Conservation (phyloP, 768 basidiomycete species). For the Rhodotorula toruloides region DNA sequence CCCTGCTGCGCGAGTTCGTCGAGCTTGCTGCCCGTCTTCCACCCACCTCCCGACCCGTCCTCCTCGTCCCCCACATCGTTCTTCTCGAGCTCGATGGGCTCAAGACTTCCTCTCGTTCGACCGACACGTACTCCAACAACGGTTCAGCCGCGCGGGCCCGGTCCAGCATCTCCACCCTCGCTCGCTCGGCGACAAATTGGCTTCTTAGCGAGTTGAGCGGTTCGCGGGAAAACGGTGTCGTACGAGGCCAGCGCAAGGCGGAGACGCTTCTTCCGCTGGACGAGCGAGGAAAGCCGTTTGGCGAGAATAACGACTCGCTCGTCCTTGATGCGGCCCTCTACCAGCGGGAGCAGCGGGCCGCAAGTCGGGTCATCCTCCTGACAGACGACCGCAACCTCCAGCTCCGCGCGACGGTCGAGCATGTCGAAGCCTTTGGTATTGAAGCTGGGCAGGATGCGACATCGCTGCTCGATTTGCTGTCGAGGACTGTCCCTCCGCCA, state of each 20-base stretch:
- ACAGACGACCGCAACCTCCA: conserved; percentile 31
- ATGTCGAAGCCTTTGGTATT: conserved; percentile 13
- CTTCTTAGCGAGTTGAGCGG: conserved; percentile 1
- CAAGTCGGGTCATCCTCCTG: conserved; percentile 11
- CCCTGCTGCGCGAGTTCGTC: conserved; percentile 15
- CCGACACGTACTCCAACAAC: background rate
- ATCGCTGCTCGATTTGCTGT: conserved; percentile 8
- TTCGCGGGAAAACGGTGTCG: background rate
- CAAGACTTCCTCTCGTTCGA: conserved; percentile 7
- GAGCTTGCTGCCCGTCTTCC: background rate
- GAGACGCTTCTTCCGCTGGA: conserved; percentile 13
- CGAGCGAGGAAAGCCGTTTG: background rate
- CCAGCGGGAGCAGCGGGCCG: background rate
- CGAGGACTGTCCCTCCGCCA: background rate
- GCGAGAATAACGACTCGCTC: conserved; percentile 31
- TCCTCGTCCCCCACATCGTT: conserved; percentile 36
- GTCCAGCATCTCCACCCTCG: conserved; percentile 24
- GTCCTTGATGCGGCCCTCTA: conserved; percentile 32
- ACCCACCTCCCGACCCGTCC: background rate
- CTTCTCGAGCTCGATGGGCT: conserved; percentile 34
- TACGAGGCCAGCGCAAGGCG: conserved; percentile 18
- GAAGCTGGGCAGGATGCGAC: background rate
- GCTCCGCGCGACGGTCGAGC: conserved; percentile 29
- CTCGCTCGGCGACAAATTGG: conserved; percentile 25
- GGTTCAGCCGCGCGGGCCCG: background rate